These are phyloP conservation scores for Gossypium australe DNA, from an alignment of 345 rosid genomes.

Conservation along the genomic window DNA sequence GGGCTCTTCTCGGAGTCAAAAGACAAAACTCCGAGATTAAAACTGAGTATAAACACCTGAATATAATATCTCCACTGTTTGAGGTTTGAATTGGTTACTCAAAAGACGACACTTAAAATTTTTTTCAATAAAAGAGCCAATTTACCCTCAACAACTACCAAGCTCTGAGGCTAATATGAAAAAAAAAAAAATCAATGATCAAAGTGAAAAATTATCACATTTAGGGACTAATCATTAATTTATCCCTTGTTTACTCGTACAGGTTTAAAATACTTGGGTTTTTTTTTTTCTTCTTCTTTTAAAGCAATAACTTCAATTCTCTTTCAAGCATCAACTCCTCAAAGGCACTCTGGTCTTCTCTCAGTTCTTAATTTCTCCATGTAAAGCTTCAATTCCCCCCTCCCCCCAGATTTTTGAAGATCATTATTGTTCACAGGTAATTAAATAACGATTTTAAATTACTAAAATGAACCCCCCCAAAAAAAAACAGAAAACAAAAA, in stretches of 20 bases:
- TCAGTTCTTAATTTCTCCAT: not conserved
- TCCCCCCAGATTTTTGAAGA: conserved; percentile 4
- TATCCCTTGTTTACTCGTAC: not conserved
- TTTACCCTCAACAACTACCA: too few relatives aligned
- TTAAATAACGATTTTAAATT: not conserved
- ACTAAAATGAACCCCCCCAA: not conserved
- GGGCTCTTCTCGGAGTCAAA: too few relatives aligned
- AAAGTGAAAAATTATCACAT: too few relatives aligned
- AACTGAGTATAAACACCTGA: fast-evolving
- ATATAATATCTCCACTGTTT: too few relatives aligned
- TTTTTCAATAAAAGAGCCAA: too few relatives aligned
- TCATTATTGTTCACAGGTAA: conserved; percentile 7
- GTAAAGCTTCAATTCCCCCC: not conserved
- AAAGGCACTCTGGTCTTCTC: not conserved
- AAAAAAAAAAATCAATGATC: too few relatives aligned
- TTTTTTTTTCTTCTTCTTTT: not conserved
- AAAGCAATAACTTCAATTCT: not conserved
- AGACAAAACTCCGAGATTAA: too few relatives aligned
- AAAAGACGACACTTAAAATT: fast-evolving
- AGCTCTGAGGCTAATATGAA: too few relatives aligned
- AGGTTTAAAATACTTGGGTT: not conserved
- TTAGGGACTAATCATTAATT: too few relatives aligned
- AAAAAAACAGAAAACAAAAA: not conserved
- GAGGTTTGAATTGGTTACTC: fast-evolving
- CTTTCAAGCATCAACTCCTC: not conserved